Percentiles rank a stretch among this genome's conserved stretches.
Evolutionary conservation across 805 yeast species (phyloP).

Genomic region (Ascoidea asiatica): DNA sequence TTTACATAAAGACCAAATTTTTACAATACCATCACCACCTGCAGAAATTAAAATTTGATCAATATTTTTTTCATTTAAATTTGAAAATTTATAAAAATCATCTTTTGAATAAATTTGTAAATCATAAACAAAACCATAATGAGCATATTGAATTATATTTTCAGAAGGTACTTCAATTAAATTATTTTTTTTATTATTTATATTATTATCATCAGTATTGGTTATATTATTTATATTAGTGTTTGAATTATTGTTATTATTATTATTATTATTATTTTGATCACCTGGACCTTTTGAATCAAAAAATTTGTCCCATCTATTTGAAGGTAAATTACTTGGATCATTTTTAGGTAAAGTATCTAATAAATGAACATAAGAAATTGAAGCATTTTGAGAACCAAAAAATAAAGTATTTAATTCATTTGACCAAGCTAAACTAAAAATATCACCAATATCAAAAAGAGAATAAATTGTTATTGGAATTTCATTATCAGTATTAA

Average conservation of each 20-base stretch:
- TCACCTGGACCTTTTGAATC: constrained; percentile 79
- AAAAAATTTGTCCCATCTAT: constrained; percentile 71
- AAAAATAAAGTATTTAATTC: constrained; percentile 48
- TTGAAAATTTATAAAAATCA: constrained; percentile 9
- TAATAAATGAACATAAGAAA: constrained; percentile 49
- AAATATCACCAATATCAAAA: constrained; percentile 87
- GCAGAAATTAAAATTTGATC: constrained; percentile 43
- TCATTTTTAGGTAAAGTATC: constrained; percentile 16
- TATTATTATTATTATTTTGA: constrained; percentile 16
- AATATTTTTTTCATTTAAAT: constrained; percentile 11
- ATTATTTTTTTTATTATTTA: constrained; percentile 6
- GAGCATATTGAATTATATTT: constrained; percentile 71
- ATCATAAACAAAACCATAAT: constrained; percentile 78
- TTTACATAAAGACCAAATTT: constrained; percentile 51
- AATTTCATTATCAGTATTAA: not conserved
- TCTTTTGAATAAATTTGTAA: constrained; percentile 13
- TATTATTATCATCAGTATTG: constrained; percentile 5
- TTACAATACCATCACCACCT: constrained; percentile 87
- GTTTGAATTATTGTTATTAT: constrained; percentile 3
- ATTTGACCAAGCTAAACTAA: constrained; percentile 64
- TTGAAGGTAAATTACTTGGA: constrained; percentile 37
- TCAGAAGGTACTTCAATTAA: constrained; percentile 49
- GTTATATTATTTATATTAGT: constrained; percentile 6
- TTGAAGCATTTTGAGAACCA: constrained; percentile 88
- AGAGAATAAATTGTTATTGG: constrained; percentile 75